These are phyloP conservation scores for Peronosclerospora sorghi DNA, from an alignment of 352 stramenopile genomes.

Conservation along the genomic window DNA sequence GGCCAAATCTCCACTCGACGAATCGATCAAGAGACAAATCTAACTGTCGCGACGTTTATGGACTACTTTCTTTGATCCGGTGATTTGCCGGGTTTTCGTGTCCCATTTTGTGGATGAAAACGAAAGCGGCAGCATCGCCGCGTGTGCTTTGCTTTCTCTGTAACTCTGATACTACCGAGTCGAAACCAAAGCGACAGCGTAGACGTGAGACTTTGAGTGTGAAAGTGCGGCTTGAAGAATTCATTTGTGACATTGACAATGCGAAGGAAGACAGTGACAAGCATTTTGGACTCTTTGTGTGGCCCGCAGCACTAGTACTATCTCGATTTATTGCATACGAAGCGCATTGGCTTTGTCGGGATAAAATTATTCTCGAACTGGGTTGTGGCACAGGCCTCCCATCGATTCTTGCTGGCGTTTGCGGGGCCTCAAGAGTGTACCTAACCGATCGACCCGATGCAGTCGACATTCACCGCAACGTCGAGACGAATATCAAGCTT, in stretches of 20 bases:
- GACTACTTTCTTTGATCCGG: constrained; percentile 15
- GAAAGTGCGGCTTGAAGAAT: constrained; percentile 36
- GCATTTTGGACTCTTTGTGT: constrained; percentile 59
- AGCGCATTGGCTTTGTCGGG: constrained; percentile 10
- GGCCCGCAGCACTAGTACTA: constrained; percentile 43
- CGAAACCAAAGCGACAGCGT: constrained; percentile 13
- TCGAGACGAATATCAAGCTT: constrained; percentile 36
- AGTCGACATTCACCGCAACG: constrained; percentile 35
- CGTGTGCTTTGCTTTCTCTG: constrained; percentile 15
- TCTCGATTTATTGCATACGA: constrained; percentile 38
- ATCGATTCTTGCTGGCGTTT: constrained; percentile 41
- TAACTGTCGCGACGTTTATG: constrained; percentile 10
- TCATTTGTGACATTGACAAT: constrained; percentile 35
- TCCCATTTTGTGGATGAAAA: constrained; percentile 9
- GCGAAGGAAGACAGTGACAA: constrained; percentile 31
- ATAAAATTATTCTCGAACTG: constrained; percentile 47
- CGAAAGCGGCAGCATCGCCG: constrained; percentile 3
- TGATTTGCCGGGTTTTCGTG: constrained; percentile 4
- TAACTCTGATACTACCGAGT: neutral
- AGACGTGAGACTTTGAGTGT: constrained; percentile 9
- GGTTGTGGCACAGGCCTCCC: constrained; percentile 58
- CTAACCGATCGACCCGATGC: constrained; percentile 46
- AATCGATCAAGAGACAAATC: constrained; percentile 9
- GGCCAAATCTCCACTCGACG: neutral
- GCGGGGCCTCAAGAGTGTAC: constrained; percentile 29